phyloP scores from a whole-genome alignment of 2,329 filamentous ascomycete species.

The Fusarium fracticaudum region DNA sequence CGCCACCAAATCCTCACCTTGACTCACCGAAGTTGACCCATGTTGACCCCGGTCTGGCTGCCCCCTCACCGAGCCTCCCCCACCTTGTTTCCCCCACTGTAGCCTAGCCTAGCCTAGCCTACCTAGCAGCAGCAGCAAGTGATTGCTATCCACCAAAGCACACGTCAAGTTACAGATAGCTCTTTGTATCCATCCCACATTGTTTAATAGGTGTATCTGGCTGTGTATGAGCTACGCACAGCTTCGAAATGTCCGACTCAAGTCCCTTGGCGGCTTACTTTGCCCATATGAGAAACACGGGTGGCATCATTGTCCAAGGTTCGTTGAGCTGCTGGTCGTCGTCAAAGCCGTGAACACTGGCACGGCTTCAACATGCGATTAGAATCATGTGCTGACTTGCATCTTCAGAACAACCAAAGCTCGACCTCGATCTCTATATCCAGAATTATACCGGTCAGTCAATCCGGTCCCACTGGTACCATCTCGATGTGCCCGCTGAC shows the following conservation, averaged over 20 bases:
- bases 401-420: slow-evolving; percentile 76
- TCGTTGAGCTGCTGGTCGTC: slow-evolving; percentile 9
- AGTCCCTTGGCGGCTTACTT: slow-evolving; percentile 55
- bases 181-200: slow-evolving; percentile 15
- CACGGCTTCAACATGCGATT: not conserved
- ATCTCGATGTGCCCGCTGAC: slow-evolving; percentile 14
- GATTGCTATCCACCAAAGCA: slow-evolving; percentile 24
- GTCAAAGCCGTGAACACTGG: not conserved
- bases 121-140: not conserved
- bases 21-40: not conserved
- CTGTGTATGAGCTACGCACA: not conserved
- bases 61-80: not conserved
- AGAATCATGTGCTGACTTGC: slow-evolving; percentile 18
- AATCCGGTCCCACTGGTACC: not conserved
- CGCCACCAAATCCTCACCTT: not conserved
- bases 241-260: slow-evolving; percentile 51
- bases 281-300: slow-evolving; percentile 56
- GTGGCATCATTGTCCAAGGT: slow-evolving; percentile 61
- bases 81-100: slow-evolving; percentile 20
- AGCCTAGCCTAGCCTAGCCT: slow-evolving; percentile 28
- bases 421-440: slow-evolving; percentile 92
- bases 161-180: slow-evolving; percentile 37
- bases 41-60: not conserved
- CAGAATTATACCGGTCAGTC: slow-evolving; percentile 82
- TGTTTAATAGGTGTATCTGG: not conserved